Conservation (phyloP, 2,329 filamentous ascomycete genomes). For the Myriosclerotinia duriaeana region DNA sequence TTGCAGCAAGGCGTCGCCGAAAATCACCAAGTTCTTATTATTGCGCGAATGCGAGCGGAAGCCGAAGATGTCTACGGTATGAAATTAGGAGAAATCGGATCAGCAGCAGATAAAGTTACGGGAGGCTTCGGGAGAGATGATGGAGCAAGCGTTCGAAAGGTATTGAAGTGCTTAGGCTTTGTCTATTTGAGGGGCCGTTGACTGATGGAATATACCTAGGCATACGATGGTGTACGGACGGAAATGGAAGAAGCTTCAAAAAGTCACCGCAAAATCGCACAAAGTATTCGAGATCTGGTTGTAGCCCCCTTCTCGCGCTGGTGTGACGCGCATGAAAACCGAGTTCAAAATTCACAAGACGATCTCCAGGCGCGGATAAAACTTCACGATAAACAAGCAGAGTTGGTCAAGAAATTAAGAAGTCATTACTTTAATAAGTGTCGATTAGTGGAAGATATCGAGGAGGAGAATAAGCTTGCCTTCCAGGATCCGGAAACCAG, state of each 20-base stretch:
- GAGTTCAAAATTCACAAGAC: conserved; percentile 91
- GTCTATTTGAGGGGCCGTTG: conserved; percentile 1
- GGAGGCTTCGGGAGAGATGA: conserved; percentile 90
- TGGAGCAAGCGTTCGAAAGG: conserved; percentile 93
- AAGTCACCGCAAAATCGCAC: conserved; percentile 92
- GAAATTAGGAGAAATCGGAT: conserved; percentile 76
- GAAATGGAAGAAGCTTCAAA: conserved; percentile 91
- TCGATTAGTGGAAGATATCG: conserved; percentile 88
- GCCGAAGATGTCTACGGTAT: conserved; percentile 88
- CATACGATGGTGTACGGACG: conserved; percentile 86
- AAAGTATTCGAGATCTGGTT: conserved; percentile 93
- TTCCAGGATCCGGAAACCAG: conserved; percentile 84
- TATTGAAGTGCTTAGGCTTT: conserved; percentile 52
- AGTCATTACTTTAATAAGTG: conserved; percentile 99
- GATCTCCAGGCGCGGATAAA: conserved; percentile 90
- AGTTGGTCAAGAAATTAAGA: conserved; percentile 85
- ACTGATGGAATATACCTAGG: conserved; percentile 52
- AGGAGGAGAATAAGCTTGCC: conserved; percentile 97
- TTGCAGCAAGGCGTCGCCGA: conserved; percentile 94
- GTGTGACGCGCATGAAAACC: conserved; percentile 91
- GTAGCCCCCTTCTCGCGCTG: conserved; percentile 91
- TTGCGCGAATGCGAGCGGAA: conserved; percentile 91
- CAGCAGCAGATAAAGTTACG: conserved; percentile 75
- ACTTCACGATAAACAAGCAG: conserved; percentile 87
- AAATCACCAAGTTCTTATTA: conserved; percentile 88